Evolutionary conservation across 2,329 filamentous ascomycete genomes (phyloP), one percentile per base, ranked within the genome.

Genomic region (Fusarium oxysporum): DNA sequence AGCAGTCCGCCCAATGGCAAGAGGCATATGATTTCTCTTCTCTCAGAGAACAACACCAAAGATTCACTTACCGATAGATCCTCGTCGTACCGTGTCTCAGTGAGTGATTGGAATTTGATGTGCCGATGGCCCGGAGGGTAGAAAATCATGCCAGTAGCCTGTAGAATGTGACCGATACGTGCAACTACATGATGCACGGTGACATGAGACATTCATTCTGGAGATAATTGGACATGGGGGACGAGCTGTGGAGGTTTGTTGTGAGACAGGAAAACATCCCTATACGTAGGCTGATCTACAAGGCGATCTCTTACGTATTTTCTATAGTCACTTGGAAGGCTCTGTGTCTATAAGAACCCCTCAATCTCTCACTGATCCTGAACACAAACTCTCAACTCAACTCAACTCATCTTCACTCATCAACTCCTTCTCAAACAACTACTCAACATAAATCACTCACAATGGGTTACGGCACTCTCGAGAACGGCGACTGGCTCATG

Each of bases 401-500:
- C 4, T n/a, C 19, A 12, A 6, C 23, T 10, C 13, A 43, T 38
- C 23, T 10, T 25, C 23, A 25, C 23, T 23, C 6, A 10, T 17
- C 32, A 33, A 1, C 4, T 25, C 37, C 12, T 63, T 51, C 12
- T 25, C 0, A 21, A 38, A 19, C 6, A 11, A 62, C 12, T 33
- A 14, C 32, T 6, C 16, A 35, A 25, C 19, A 38, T 4, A 2
- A 38, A 32, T 28, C 4, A n/a, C 10, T 43, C 44, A 51, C 8
- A 25, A 65, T 65, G 56, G 56, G 57, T 13, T 51, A 62, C 17
- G 57, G 45, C 12, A 65, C 62, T 62, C 62, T 65, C 6, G 62
- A 65, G 4, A 66, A 66, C 21, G 63, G 63, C 8, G 17, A 65
- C n/a, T 67, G 64, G 64, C 64, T 67, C 23, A 45, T 65, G 37